Evolutionary conservation across 1,139 yeast genomes (phyloP), one percentile per base, ranked within the genome.

Genomic region (Yamadazyma oceani): DNA sequence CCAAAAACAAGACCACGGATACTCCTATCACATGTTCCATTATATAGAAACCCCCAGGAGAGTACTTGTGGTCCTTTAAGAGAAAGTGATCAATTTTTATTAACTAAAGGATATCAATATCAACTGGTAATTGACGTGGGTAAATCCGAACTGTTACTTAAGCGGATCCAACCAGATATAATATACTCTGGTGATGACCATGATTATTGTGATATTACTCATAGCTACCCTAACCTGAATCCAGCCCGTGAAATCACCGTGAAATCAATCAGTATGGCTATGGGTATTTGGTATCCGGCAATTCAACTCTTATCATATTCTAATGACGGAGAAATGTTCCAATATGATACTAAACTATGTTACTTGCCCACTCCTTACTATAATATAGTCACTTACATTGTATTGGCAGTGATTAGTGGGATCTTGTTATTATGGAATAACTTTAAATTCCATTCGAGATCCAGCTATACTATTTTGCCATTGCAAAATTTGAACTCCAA

Each of bases 191-290:
- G 80, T 5, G 81, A 75, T 49, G 80, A 75, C 51, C 80, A 75
- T 49, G 81, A 78, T 49, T 75, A 73, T 51, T 78, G 83, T 51
- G 80, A 74, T 44, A 55, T 73, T 4, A 39, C 43, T 2, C 81
- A 75, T 49, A 49, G 53, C 11, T 55, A 49, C 9, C 39, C 44
- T 4, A 16, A 19, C 8, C 21, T 19, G 21, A 19, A 19, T 6
- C 8, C 21, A 8, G 36, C 53, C 2, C 52, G 73, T 23, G 81
- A 75, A 48, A 60, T 76, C 40, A 75, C 80, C 21, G 79, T 77
- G 24, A 77, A 77, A 49, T 73, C 81, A 17, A 69, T 77, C 8
- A 72, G 79, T 32, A 73, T 78, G 80, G 82, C 82, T 17, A 77
- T 76, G 82, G 82, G 82, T 1, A 73, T 75, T 24, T 52, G 57